phyloP scores from a whole-genome alignment of 495 filamentous ascomycete species.

The Penicillium ucsense region DNA sequence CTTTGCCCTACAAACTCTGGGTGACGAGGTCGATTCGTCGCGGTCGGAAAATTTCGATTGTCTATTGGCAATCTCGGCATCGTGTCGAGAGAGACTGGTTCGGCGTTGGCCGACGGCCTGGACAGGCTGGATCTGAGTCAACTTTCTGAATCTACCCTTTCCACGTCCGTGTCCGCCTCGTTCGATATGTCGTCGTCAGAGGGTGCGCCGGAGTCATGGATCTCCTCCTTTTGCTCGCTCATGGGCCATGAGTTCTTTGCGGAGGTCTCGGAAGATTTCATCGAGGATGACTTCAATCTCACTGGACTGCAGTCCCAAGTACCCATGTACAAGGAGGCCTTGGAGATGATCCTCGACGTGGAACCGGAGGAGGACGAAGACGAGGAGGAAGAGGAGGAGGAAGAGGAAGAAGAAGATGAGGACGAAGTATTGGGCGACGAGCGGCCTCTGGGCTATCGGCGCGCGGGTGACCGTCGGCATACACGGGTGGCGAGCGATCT shows the following conservation, averaged over 20 bases:
- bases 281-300: slow-evolving; percentile 98
- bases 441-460: slow-evolving; percentile 45
- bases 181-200: slow-evolving; percentile 62
- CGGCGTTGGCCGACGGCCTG: slow-evolving; percentile 43
- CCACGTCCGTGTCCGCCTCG: slow-evolving; percentile 37
- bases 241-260: slow-evolving; percentile 98
- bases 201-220: slow-evolving; percentile 88
- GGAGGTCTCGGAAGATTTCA: slow-evolving; percentile 96
- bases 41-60: slow-evolving; percentile 6
- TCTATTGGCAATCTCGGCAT: slow-evolving; percentile 31
- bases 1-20: slow-evolving; percentile 10
- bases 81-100: slow-evolving; percentile 44
- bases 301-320: slow-evolving; percentile 92
- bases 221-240: slow-evolving; percentile 89
- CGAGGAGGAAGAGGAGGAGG: slow-evolving; percentile 66
- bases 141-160: slow-evolving; percentile 41
- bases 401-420: slow-evolving; percentile 73
- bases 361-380: slow-evolving; percentile 91
- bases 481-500: slow-evolving; percentile 82
- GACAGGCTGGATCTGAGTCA: slow-evolving; percentile 44
- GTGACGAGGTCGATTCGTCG: slow-evolving; percentile 20
- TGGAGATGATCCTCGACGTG: slow-evolving; percentile 97
- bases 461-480: slow-evolving; percentile 61
- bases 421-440: slow-evolving; percentile 64
- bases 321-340: slow-evolving; percentile 96